A percentile compares a stretch with the other conserved stretches of the same genome.
These are phyloP conservation scores for Antonospora locustae DNA, from an alignment of 371 early-diverging fungal species.

Conservation along the genomic window DNA sequence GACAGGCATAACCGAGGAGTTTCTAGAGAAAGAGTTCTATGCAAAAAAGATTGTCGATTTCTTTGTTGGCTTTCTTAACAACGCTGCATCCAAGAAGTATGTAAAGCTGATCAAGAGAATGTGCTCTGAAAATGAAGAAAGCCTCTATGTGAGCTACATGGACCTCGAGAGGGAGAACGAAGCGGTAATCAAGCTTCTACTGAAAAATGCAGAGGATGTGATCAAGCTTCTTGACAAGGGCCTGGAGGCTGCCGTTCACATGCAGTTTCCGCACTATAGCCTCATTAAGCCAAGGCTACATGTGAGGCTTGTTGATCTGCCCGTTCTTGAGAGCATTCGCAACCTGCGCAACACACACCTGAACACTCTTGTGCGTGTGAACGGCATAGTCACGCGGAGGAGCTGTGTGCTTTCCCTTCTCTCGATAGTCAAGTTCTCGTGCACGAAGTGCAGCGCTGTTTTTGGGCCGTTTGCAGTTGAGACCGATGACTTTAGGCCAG, in stretches of 20 bases:
- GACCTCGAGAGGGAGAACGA: constrained; percentile 30
- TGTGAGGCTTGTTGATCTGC: constrained; percentile 77
- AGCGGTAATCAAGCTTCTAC: constrained; percentile 10
- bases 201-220: constrained; percentile 11
- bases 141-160: constrained; percentile 45
- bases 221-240: constrained; percentile 71
- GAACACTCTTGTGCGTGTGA: constrained; percentile 75
- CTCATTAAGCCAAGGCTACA: constrained; percentile 73
- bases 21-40: constrained; percentile 24
- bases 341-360: constrained; percentile 71
- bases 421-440: constrained; percentile 85
- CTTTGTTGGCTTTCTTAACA: constrained; percentile 35
- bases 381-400: constrained; percentile 84
- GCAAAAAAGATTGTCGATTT: constrained; percentile 16
- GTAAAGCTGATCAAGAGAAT: constrained; percentile 45
- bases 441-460: constrained; percentile 76
- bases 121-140: constrained; percentile 51
- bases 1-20: constrained; percentile 5
- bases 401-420: constrained; percentile 85
- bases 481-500: constrained; percentile 66
- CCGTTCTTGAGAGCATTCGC: constrained; percentile 67
- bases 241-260: constrained; percentile 68
- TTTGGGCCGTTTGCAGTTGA: constrained; percentile 90
- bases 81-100: constrained; percentile 40
- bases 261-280: constrained; percentile 74